Base-by-base conservation (phyloP, 1,284 basidiomycete genomes). In the Pholiota adiposa region DNA sequence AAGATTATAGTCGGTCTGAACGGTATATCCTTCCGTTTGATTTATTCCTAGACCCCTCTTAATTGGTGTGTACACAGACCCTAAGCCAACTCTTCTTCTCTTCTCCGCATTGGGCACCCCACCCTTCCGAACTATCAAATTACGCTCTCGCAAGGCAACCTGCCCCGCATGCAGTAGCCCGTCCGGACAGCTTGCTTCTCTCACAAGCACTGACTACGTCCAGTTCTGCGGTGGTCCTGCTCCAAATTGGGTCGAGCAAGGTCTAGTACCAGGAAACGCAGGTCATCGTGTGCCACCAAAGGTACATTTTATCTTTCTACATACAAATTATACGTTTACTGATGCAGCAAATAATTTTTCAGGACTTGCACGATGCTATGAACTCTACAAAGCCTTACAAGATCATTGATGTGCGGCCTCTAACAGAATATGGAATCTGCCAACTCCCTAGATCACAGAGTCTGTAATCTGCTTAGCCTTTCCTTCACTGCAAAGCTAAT, bases 391-490 rank as follows among this genome's bases (percentile, higher is more conserved):
- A 71, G 31, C 61, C 69, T n/a, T 67, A 75, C 1, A 70, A 71
- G 1, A 70, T 98, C 8, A 77, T 99, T 16, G 97, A 99, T 67
- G 95, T 97, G 5, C 83, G 97, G 16, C 85, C 93, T 1, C 74
- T 77, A 33, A 85, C 84, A 0, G 96, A 98, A 73, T 98, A 89
- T 72, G 90, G 88, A 0, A 98, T 99, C 41, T 96, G 94, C 63
- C 85, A 87, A 55, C 72, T 98, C 21, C 87, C 90, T 2, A 79
- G 78, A 0, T 94, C 93, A 4, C 82, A 75, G 56, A 96, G 96
- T 97, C 64, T 67, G 89, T 78, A 2, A 23, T 19, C 29, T 31
- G 33, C 19, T 57, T 44, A 25, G 49, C 31, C 36, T 51, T 43
- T n/a, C 46, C 49, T 65, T 11, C 38, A 54, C 19, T 43, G 7